Evolutionary conservation across 257 asterid species (phyloP).

Genomic region (Paulownia fortunei): DNA sequence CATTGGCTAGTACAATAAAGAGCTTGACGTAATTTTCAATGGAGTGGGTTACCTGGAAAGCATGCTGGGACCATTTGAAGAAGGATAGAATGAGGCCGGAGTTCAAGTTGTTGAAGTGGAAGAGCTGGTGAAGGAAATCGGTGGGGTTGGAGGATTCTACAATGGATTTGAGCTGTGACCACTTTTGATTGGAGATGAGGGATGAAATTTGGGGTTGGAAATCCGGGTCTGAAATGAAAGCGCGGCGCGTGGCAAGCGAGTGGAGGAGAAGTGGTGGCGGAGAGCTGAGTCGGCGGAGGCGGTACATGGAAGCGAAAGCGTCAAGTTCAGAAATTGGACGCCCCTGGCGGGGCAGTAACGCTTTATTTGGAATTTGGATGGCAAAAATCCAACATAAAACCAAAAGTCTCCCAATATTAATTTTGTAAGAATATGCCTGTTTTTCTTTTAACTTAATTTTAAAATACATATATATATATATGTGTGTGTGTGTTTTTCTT

Average conservation of each 20-base stretch:
- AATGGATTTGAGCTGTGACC: constrained; percentile 59
- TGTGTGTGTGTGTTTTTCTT: no score
- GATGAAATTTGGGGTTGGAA: constrained; percentile 43
- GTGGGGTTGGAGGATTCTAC: constrained; percentile 48
- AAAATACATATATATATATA: no score
- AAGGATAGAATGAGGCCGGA: constrained; percentile 52
- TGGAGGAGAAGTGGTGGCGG: constrained; percentile 36
- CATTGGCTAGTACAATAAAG: constrained; percentile 57
- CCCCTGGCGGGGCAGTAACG: no score
- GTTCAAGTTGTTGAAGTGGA: constrained; percentile 41
- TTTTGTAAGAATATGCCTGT: no score
- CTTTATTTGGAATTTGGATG: neutral
- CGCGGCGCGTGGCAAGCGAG: constrained; percentile 27
- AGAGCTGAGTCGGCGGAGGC: constrained; percentile 44
- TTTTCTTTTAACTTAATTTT: no score
- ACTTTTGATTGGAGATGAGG: constrained; percentile 60
- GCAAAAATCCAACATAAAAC: no score
- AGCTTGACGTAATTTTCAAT: constrained; percentile 52
- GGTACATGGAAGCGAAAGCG: constrained; percentile 36
- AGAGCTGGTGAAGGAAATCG: constrained; percentile 52
- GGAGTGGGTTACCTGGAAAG: constrained; percentile 48
- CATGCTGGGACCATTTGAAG: constrained; percentile 73
- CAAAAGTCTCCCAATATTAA: no score
- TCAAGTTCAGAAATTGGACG: neutral
- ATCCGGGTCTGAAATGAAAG: constrained; percentile 31